Base-by-base conservation (phyloP, 2,329 filamentous ascomycete species). In the Fusarium euwallaceae region DNA sequence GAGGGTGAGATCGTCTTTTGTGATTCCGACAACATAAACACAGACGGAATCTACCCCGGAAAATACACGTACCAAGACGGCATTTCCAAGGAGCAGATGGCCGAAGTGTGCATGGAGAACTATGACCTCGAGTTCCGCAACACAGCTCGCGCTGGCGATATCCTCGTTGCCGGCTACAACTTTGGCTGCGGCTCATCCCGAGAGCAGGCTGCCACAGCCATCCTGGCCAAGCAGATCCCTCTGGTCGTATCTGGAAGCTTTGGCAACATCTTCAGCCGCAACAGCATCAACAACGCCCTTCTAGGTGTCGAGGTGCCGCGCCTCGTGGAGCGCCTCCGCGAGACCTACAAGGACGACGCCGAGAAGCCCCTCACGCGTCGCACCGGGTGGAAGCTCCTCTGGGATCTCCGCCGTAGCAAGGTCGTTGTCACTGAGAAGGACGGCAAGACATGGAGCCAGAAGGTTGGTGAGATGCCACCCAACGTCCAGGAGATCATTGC, bases 11-110 rank as follows among this genome's bases (percentile, higher is more conserved):
- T 98, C 68, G 87, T 97, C 56, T 98, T 97, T 83, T 72, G 63
- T 4, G 70, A 76, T 22, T 41, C 14, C 6, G 71, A 76, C 4
- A 77, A 76, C 84, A 91, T 98, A 81, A 94, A 97, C 84, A 98
- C 96, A 0, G 96, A 98, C 80, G 92, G 90, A 64, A 98, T 98
- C 81, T 98, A 98, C 82, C 93, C 95, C 75, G 79, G 94, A 6
- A 95, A 95, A 81, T 95, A 94, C 82, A 98, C 95, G 0, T 98
- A 98, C 83, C 94, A 97, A 81, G 95, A 98, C 80, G 89, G 94
- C 78, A 88, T 98, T 1, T 85, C 93, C 0, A 86, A 84, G 1
- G 92, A 94, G 71, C 91, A 91, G 66, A 98, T 98, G 96, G 94
- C 95, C 0, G 87, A 93, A 75, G 95, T 95, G 1, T 95, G 93